phyloP scores from a whole-genome alignment of 768 basidiomycete species.

The Rhodotorula babjevae region DNA sequence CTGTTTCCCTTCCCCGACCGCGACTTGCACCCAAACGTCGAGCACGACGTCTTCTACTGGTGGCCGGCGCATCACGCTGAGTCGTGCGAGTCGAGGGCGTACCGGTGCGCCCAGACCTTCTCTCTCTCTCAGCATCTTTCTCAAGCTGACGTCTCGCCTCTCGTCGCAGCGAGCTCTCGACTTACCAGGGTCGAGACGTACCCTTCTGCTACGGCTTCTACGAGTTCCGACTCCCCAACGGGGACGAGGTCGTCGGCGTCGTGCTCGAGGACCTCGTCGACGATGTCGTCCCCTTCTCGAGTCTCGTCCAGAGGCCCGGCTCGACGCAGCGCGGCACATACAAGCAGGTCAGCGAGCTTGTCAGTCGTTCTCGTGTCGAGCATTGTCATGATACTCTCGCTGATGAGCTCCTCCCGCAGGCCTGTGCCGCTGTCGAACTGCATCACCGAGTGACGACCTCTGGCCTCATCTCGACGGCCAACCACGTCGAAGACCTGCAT shows the following conservation, averaged over 20 bases:
- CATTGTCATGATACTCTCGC: too few species aligned
- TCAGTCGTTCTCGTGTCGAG: too few species aligned
- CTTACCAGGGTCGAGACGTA: slow-evolving; percentile 9
- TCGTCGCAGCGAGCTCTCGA: neutral
- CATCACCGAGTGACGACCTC: too few species aligned
- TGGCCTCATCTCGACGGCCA: too few species aligned
- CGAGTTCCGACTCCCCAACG: neutral
- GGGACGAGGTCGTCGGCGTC: slow-evolving; percentile 1
- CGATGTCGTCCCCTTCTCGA: too few species aligned
- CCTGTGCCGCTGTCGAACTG: too few species aligned
- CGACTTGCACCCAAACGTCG: fast-evolving
- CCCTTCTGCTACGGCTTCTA: slow-evolving; percentile 28
- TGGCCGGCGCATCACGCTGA: neutral
- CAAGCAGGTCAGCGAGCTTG: too few species aligned
- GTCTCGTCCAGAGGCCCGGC: too few species aligned
- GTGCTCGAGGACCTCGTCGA: slow-evolving; percentile 17
- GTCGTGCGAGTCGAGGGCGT: neutral
- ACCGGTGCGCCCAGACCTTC: neutral
- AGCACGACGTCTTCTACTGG: neutral
- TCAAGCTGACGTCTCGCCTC: too few species aligned
- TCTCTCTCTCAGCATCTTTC: neutral
- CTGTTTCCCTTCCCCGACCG: neutral
- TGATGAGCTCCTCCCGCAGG: too few species aligned
- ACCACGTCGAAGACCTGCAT: too few species aligned
- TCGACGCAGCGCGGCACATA: too few species aligned